Evolutionary conservation across 2,329 filamentous ascomycete species (phyloP).

Genomic region (Xylaria sp.): DNA sequence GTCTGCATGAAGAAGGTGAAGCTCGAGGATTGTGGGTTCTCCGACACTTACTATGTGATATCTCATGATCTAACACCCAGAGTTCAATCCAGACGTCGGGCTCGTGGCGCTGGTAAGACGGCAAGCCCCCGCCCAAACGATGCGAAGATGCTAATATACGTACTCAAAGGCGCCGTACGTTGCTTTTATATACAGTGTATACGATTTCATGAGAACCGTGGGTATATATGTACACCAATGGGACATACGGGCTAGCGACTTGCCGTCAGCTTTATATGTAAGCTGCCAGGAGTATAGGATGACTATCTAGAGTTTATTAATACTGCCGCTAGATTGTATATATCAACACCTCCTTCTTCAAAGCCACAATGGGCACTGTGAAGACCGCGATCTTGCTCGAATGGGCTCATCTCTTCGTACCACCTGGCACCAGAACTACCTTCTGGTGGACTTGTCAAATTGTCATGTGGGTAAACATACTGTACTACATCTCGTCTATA

Average conservation of each 20-base stretch:
- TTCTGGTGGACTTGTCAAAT: constrained; percentile 41
- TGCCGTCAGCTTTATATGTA: constrained; percentile 36
- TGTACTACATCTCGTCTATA: constrained; percentile 40
- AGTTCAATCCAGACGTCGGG: constrained; percentile 16
- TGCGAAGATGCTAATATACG: constrained; percentile 2
- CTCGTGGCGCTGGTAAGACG: constrained; percentile 10
- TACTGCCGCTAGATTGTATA: constrained; percentile 24
- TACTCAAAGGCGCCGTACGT: constrained; percentile 35
- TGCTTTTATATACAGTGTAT: constrained; percentile 35
- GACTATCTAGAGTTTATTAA: not conserved
- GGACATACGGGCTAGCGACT: constrained; percentile 37
- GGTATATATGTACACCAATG: constrained; percentile 42
- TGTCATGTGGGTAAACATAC: constrained; percentile 39
- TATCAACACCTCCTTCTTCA: constrained; percentile 20
- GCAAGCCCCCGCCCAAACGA: not conserved
- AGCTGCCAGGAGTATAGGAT: not conserved
- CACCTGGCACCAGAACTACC: constrained; percentile 2
- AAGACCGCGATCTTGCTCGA: constrained; percentile 34
- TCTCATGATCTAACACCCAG: constrained; percentile 27
- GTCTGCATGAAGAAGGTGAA: constrained; percentile 37
- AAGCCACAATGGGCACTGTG: constrained; percentile 19
- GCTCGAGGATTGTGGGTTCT: constrained; percentile 39
- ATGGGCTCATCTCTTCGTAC: constrained; percentile 33
- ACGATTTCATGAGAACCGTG: constrained; percentile 27
- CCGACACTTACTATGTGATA: not conserved